These are phyloP conservation scores for Epichloe sylvatica DNA, from an alignment of 2,329 filamentous ascomycete species.

Conservation along the genomic window DNA sequence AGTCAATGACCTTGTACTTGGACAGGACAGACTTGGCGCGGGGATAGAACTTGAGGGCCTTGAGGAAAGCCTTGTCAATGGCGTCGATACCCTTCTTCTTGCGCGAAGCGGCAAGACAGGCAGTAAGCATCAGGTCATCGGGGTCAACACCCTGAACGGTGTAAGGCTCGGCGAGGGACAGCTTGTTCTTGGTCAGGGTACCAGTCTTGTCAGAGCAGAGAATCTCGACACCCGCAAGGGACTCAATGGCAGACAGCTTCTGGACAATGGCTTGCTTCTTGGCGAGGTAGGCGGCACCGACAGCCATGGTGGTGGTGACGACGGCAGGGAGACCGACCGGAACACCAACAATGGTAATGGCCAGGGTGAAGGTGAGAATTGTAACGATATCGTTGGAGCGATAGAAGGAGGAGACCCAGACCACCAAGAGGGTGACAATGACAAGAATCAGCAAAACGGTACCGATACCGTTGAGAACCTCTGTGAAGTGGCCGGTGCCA, in stretches of 20 bases:
- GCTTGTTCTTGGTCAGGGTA: conserved; percentile 88
- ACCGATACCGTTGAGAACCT: conserved; percentile 79
- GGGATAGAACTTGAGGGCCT: conserved; percentile 70
- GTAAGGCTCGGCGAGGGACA: conserved; percentile 74
- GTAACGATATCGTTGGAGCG: conserved; percentile 65
- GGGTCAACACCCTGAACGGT: conserved; percentile 68
- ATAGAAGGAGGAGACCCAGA: conserved; percentile 83
- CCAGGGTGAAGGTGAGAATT: conserved; percentile 74
- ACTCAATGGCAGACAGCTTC: conserved; percentile 85
- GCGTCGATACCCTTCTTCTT: conserved; percentile 95
- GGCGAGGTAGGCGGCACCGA: conserved; percentile 79
- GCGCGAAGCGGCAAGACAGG: conserved; percentile 75
- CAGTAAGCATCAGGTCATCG: conserved; percentile 84
- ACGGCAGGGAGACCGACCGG: conserved; percentile 87
- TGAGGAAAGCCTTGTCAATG: conserved; percentile 90
- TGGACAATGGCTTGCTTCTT: conserved; percentile 90
- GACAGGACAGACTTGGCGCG: conserved; percentile 65
- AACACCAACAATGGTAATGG: conserved; percentile 83
- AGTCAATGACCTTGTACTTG: conserved; percentile 75
- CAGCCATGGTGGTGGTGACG: conserved; percentile 89
- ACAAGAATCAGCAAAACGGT: conserved; percentile 67
- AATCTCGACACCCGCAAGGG: conserved; percentile 82
- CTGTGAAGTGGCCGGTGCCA: conserved; percentile 76
- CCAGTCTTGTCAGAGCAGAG: conserved; percentile 77
- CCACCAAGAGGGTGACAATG: conserved; percentile 63